A percentile compares a stretch with the other conserved stretches of the same genome.
These are phyloP conservation scores for Hansenula sp. DNA, from an alignment of 1,139 yeast species.

Conservation along the genomic window DNA sequence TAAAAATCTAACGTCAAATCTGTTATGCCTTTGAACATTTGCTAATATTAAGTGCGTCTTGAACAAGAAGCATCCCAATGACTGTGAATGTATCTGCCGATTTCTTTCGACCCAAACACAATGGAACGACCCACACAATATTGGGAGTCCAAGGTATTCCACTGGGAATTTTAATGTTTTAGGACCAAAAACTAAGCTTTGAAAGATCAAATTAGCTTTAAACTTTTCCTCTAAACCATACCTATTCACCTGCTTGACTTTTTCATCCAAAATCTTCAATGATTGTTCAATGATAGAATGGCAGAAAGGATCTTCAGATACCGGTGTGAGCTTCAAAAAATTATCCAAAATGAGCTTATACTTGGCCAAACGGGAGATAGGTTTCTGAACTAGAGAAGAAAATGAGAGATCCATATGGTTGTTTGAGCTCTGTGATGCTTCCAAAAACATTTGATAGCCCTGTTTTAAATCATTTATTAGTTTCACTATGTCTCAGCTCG, in stretches of 20 bases:
- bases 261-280: conserved; percentile 18
- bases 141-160: conserved; percentile 39
- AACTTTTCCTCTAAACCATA: conserved; percentile 21
- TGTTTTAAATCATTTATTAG: background rate
- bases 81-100: conserved; percentile 18
- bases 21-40: conserved; percentile 22
- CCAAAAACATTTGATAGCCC: conserved; percentile 39
- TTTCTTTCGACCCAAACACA: conserved; percentile 35
- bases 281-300: conserved; percentile 19
- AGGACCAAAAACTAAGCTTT: conserved; percentile 11
- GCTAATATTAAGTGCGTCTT: conserved; percentile 45
- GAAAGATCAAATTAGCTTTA: conserved; percentile 13
- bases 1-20: conserved; percentile 37
- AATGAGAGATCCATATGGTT: conserved; percentile 42
- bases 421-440: conserved; percentile 36
- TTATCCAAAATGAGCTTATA: conserved; percentile 47
- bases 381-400: conserved; percentile 48
- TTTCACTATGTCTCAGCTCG: too few species aligned
- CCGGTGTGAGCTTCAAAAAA: conserved; percentile 26
- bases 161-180: conserved; percentile 22
- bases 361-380: conserved; percentile 47
- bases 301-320: conserved; percentile 19
- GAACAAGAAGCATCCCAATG: conserved; percentile 42
- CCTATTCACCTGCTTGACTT: conserved; percentile 20
- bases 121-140: conserved; percentile 37